Base-by-base conservation (phyloP, 2,329 filamentous ascomycete species). In the Cladosporium sp. region DNA sequence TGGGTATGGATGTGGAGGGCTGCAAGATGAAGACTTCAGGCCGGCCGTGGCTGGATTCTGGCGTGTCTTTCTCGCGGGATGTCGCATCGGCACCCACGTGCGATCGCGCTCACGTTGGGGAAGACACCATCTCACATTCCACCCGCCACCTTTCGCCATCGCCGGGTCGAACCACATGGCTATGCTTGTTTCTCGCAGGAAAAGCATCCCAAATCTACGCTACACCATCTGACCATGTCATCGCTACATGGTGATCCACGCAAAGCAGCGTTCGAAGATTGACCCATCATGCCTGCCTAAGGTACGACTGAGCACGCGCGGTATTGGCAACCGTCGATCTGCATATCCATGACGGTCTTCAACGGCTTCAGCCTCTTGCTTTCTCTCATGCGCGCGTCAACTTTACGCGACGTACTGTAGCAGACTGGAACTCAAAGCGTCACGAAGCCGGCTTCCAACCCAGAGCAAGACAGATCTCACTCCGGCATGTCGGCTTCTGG, bases 121-220 rank as follows among this genome's bases (percentile, higher is more conserved):
- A 47, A 53, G 51, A 55, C 52, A 55, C 32, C 28, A 55, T 55
- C 52, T 55, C 52, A 55, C 52, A 55, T 37, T 47, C 52, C 40
- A 47, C 22, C 47, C 28, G 34, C 34, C 47, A 50, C 34, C 17
- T 24, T n/a, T 50, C 47, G 20, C 28, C 28, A 36, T 24, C 34
- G 8, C 28, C 20, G 4, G 28, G 25, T 13, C 8, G 8, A n/a
- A 28, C 28, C 45, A 48, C 45, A 48, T 48, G 45, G 45, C 28
- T 25, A 20, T 28, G 28, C 7, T 24, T 48, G 45, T 3, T 3
- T 42, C 24, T 42, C n/a, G 2, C 24, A 20, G 39, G 19, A 45
- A 25, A 12, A 28, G 24, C 7, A 7, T n/a, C 6, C 2, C 42
- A 4, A 45, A n/a, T n/a, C 13, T 28, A 25, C n/a, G n/a, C 22